Percentiles rank a stretch among this genome's conserved stretches.
phyloP scores from a whole-genome alignment of 352 stramenopile species.

The Phytophthora pistaciae region DNA sequence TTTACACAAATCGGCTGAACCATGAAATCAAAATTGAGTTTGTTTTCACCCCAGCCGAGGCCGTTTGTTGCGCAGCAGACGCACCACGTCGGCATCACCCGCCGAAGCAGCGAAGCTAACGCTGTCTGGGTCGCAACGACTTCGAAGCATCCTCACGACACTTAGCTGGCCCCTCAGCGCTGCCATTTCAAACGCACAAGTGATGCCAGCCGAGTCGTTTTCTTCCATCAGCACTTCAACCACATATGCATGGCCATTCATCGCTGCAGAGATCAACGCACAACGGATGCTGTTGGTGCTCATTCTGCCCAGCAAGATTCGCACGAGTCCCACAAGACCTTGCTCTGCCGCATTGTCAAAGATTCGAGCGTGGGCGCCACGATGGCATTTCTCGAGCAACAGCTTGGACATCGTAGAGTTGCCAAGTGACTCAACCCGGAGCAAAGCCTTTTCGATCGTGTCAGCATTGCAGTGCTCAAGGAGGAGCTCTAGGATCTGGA shows the following conservation, averaged over 20 bases:
- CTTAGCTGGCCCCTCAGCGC: background rate
- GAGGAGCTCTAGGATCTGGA: conserved; percentile 13
- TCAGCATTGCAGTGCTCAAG: conserved; percentile 10
- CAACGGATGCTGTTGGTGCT: conserved; percentile 10
- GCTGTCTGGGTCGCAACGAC: conserved; percentile 9
- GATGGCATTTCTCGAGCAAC: conserved; percentile 17
- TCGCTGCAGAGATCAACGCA: conserved; percentile 19
- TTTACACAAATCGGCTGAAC: background rate
- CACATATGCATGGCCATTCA: conserved; percentile 7
- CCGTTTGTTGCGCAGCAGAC: conserved; percentile 17
- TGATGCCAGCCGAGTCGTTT: conserved; percentile 14
- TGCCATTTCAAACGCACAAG: conserved; percentile 28
- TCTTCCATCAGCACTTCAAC: conserved; percentile 8
- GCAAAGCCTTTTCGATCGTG: conserved; percentile 15
- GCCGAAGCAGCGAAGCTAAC: conserved; percentile 15
- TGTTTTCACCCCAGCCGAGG: conserved; percentile 4
- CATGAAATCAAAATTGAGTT: background rate
- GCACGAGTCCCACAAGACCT: conserved; percentile 9
- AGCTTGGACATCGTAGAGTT: conserved; percentile 1
- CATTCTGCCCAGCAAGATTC: conserved; percentile 16
- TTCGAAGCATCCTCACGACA: conserved; percentile 12
- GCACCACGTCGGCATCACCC: conserved; percentile 9
- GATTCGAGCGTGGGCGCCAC: conserved; percentile 12
- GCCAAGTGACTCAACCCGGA: conserved; percentile 6
- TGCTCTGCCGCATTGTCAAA: conserved; percentile 14